Percentiles rank a stretch among this genome's conserved stretches.
These are phyloP conservation scores for Nicotiana rustica DNA, from an alignment of 305 asterid species.

Conservation along the genomic window DNA sequence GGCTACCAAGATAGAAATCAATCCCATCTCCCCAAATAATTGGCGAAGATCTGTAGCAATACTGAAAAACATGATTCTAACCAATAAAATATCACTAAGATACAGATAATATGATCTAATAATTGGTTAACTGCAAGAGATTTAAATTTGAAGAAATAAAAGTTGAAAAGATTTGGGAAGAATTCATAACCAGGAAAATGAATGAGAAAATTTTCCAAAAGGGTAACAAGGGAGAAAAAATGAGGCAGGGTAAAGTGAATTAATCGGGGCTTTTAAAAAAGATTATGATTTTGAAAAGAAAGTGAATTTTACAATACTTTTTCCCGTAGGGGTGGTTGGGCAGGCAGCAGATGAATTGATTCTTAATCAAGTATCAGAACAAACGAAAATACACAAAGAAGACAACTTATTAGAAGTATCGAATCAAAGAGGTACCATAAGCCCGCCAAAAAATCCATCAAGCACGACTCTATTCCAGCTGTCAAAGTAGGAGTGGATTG, in stretches of 20 bases:
- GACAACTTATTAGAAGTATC: background rate
- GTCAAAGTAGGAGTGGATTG: constrained; percentile 75
- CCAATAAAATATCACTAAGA: background rate
- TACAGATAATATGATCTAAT: background rate
- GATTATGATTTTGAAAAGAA: constrained; percentile 2
- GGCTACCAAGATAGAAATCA: background rate
- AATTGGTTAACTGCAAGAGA: background rate
- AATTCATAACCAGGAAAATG: background rate
- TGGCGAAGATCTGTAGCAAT: background rate
- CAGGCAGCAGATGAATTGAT: background rate
- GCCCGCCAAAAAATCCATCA: constrained; percentile 89
- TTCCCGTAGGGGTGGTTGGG: background rate
- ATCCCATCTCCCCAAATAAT: background rate
- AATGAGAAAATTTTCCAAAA: background rate
- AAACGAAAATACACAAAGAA: background rate
- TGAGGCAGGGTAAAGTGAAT: background rate
- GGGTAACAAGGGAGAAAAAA: background rate
- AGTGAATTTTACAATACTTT: background rate
- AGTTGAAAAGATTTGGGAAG: background rate
- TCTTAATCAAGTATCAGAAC: constrained; percentile 27
- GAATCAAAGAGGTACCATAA: constrained; percentile 62
- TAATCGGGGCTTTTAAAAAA: background rate
- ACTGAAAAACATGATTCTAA: background rate
- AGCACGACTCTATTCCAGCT: constrained; percentile 79
- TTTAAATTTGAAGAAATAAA: background rate